Evolutionary conservation across 495 filamentous ascomycete species (phyloP).

Genomic region (Aspergillus haitiensis): DNA sequence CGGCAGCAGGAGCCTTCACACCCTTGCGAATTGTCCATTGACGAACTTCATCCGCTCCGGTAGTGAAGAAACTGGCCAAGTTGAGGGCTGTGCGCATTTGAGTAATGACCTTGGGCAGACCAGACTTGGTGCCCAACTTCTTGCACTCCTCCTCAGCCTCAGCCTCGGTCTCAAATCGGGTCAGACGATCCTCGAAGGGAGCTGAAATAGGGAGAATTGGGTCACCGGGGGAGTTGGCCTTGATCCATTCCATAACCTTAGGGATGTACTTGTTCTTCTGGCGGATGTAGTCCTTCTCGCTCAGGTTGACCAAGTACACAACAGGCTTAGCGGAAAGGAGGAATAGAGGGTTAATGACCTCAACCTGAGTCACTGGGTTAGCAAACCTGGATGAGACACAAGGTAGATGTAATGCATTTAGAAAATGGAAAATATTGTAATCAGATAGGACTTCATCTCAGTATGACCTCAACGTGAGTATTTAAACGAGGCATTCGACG

Average conservation of each 20-base stretch:
- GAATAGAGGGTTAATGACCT: constrained; percentile 94
- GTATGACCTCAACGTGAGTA: constrained; percentile 67
- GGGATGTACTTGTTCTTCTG: constrained; percentile 99
- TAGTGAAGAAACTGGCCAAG: constrained; percentile 95
- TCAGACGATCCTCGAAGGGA: constrained; percentile 87
- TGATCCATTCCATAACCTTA: constrained; percentile 91
- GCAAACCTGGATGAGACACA: background rate
- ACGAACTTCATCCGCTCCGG: constrained; percentile 91
- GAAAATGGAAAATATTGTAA: constrained; percentile 27
- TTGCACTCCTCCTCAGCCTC: constrained; percentile 87
- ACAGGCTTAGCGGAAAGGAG: constrained; percentile 96
- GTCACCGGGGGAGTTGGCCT: constrained; percentile 81
- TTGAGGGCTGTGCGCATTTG: constrained; percentile 92
- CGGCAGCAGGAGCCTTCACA: constrained; percentile 94
- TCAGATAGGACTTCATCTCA: constrained; percentile 79
- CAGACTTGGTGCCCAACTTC: constrained; percentile 80
- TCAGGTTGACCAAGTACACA: constrained; percentile 95
- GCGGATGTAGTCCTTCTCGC: constrained; percentile 94
- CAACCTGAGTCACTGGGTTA: constrained; percentile 61
- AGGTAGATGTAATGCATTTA: constrained; percentile 9
- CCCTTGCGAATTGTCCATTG: constrained; percentile 98
- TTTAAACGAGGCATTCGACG: constrained; percentile 77
- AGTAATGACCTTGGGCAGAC: constrained; percentile 88
- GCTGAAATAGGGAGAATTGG: constrained; percentile 92
- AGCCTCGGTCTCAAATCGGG: constrained; percentile 71